Percentiles rank a stretch among this genome's conserved stretches.
Evolutionary conservation across 176 grass and related monocot genomes (phyloP).

Genomic region (Zoysia japonica): DNA sequence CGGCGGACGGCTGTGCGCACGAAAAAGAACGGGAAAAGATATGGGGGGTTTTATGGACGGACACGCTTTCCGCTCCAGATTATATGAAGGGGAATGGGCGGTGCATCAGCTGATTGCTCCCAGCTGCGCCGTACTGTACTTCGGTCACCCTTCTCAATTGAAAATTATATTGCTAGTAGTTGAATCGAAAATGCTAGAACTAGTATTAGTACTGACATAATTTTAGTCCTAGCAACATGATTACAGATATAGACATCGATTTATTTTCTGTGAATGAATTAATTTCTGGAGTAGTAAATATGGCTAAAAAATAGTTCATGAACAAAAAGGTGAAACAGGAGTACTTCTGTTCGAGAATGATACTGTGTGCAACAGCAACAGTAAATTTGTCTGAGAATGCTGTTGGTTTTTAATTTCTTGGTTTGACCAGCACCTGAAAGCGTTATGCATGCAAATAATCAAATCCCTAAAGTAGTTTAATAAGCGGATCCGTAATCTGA

Average conservation of each 20-base stretch:
- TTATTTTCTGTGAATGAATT: no score
- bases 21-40: not conserved
- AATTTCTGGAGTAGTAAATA: not conserved
- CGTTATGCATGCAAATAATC: not conserved
- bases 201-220: not conserved
- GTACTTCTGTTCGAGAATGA: not conserved
- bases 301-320: not conserved
- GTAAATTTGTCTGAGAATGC: not conserved
- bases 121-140: slow-evolving; percentile 28
- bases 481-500: not conserved
- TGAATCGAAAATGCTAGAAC: no score
- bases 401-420: not conserved
- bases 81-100: not conserved
- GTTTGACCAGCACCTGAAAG: slow-evolving; percentile 21
- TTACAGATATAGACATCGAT: not conserved
- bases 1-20: not conserved
- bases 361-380: not conserved
- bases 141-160: not conserved
- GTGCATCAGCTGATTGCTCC: not conserved
- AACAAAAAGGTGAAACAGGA: not conserved
- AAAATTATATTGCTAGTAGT: not conserved
- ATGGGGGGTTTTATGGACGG: not conserved
- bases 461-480: not conserved
- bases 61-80: slow-evolving; percentile 24
- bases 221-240: not conserved